Evolutionary conservation across 1,139 yeast genomes (phyloP).

Genomic region (Yamadazyma triangularis): DNA sequence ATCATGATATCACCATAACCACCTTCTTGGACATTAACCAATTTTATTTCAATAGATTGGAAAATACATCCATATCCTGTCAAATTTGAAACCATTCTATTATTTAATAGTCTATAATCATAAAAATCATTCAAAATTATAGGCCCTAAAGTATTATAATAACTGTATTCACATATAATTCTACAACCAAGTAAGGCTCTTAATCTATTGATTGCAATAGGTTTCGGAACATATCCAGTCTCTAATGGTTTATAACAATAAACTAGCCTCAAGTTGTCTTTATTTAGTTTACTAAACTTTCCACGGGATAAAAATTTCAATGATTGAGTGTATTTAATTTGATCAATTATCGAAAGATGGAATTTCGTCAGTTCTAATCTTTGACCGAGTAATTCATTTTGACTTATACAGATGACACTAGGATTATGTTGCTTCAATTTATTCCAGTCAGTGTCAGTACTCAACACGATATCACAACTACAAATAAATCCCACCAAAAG

Average conservation of each 20-base stretch:
- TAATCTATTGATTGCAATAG: constrained; percentile 33
- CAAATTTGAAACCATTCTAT: constrained; percentile 10
- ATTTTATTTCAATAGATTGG: constrained; percentile 48
- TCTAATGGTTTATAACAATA: constrained; percentile 28
- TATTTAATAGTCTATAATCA: constrained; percentile 51
- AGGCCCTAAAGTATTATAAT: constrained; percentile 52
- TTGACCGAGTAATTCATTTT: constrained; percentile 3
- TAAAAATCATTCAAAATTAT: constrained; percentile 53
- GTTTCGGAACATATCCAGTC: constrained; percentile 12
- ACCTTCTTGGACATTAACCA: constrained; percentile 26
- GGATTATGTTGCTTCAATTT: constrained; percentile 15
- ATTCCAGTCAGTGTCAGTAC: constrained; percentile 8
- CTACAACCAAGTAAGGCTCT: constrained; percentile 48
- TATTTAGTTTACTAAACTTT: constrained; percentile 14
- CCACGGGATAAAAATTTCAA: constrained; percentile 24
- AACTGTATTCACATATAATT: constrained; percentile 49
- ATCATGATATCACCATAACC: constrained; percentile 49
- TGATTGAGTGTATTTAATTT: constrained; percentile 14
- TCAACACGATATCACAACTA: constrained; percentile 16
- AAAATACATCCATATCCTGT: constrained; percentile 42
- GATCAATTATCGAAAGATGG: constrained; percentile 11
- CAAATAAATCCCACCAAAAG: constrained; percentile 27
- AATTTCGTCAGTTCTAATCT: constrained; percentile 5
- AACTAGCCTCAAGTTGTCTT: constrained; percentile 31
- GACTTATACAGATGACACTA: constrained; percentile 19